Conservation (phyloP, 2,329 filamentous ascomycete species). For the Fusarium multiceps region DNA sequence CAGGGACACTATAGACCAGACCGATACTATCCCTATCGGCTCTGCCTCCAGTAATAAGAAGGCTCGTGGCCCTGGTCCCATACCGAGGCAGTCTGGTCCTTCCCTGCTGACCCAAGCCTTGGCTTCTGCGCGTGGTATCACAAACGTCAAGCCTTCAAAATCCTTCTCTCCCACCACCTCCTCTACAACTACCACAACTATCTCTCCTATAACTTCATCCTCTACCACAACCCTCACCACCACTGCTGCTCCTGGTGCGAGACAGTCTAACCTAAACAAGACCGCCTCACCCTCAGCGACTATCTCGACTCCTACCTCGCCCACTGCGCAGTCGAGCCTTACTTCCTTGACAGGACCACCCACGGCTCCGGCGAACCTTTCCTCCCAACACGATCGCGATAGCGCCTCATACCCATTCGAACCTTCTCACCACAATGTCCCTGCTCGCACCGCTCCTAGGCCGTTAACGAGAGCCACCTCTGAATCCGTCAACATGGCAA, state of each 20-base stretch:
- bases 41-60: slow-evolving; percentile 56
- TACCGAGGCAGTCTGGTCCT: slow-evolving; percentile 60
- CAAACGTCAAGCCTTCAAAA: slow-evolving; percentile 32
- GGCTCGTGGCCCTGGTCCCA: slow-evolving; percentile 52
- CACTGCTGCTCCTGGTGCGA: slow-evolving; percentile 3
- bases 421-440: slow-evolving; percentile 49
- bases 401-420: slow-evolving; percentile 22
- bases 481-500: slow-evolving; percentile 48
- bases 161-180: slow-evolving; percentile 21
- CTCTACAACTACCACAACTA: slow-evolving; percentile 16
- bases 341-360: slow-evolving; percentile 18
- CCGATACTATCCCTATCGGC: slow-evolving; percentile 23
- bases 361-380: slow-evolving; percentile 16
- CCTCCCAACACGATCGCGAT: slow-evolving; percentile 40
- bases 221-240: slow-evolving; percentile 13
- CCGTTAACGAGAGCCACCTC: slow-evolving; percentile 53
- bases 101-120: slow-evolving; percentile 69
- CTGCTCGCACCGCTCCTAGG: slow-evolving; percentile 51
- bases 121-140: slow-evolving; percentile 67
- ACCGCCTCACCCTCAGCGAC: slow-evolving; percentile 20
- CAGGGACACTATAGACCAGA: slow-evolving; percentile 32
- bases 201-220: slow-evolving; percentile 28
- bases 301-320: slow-evolving; percentile 22
- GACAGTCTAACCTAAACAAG: slow-evolving; percentile 30
- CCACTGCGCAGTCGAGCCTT: slow-evolving; percentile 14